A percentile compares a stretch with the other conserved stretches of the same genome.
phyloP scores from a whole-genome alignment of 1,284 basidiomycete genomes.

The Fomitiporia mediterranea region DNA sequence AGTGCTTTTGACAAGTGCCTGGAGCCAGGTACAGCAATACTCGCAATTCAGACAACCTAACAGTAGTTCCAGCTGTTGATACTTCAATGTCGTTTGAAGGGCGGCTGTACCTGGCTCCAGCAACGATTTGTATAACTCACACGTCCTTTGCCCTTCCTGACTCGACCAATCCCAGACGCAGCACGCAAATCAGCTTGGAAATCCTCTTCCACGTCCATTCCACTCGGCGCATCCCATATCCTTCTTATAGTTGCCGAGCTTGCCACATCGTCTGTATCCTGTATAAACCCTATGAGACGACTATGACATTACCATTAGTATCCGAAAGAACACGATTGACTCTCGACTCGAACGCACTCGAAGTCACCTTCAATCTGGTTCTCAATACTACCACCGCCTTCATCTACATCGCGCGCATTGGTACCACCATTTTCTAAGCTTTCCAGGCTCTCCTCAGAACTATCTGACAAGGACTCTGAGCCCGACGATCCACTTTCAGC shows the following conservation, averaged over 20 bases:
- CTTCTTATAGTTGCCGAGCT: slow-evolving; percentile 45
- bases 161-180: slow-evolving; percentile 65
- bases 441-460: slow-evolving; percentile 2
- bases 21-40: background rate
- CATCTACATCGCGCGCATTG: slow-evolving; percentile 4
- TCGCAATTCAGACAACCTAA: no score
- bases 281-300: slow-evolving; percentile 59
- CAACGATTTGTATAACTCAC: no score
- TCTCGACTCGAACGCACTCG: slow-evolving; percentile 26
- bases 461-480: background rate
- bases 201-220: slow-evolving; percentile 60
- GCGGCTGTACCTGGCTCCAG: no score
- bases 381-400: slow-evolving; percentile 14
- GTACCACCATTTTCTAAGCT: background rate
- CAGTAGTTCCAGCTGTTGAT: background rate
- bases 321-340: background rate
- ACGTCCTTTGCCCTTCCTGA: slow-evolving; percentile 30
- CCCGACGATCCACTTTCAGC: slow-evolving; percentile 4
- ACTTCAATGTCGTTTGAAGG: no score
- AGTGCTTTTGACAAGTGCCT: no score
- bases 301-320: slow-evolving; percentile 30
- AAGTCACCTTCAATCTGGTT: slow-evolving; percentile 28
- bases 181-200: slow-evolving; percentile 67
- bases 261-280: slow-evolving; percentile 42
- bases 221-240: slow-evolving; percentile 57